Evolutionary conservation across 2,329 filamentous ascomycete species (phyloP), one percentile per base, ranked within the genome.

Genomic region (Dryadomyces quercivorus): DNA sequence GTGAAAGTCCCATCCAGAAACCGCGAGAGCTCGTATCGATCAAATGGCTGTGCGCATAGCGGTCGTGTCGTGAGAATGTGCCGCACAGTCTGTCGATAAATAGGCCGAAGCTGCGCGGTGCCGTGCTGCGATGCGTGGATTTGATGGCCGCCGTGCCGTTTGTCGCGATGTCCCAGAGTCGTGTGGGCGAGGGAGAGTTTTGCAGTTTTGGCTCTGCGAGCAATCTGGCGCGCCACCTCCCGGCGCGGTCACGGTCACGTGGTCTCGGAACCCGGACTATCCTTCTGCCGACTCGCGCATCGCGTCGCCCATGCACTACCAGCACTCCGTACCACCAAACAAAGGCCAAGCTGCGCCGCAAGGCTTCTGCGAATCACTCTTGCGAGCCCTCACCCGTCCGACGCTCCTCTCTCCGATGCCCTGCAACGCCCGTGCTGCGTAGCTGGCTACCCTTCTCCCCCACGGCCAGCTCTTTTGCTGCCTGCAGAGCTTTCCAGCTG

Each of bases 1-100:
- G 38, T 31, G 31, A 38, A 53, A 56, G 26, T 13, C 31, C 56
- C 59, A 60, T 60, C 21, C 56, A 58, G 52, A 51, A 36, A 20
- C 46, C 22, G 16, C 46, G 26, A 6, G 31, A 20, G 12, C n/a
- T 21, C 26, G 26, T 16, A 43, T 31, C 50, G 50, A 51, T 34
- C 36, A 51, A 21, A 18, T 10, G 9, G 36, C 48, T 5, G 18
- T 18, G 48, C 20, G 36, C 34, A 50, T 40, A 40, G 48, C 48
- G 21, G 9, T 20, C 18, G n/a, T 50, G 18, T 22, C 34, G 18
- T 42, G 34, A 18, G 4, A 20, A 50, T 22, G 8, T 10, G 38
- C 15, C 12, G 10, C 0, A 34, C 5, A 10, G 16, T n/a, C 26
- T 12, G 38, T 43, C 15, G 38, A 16, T 12, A 18, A 18, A 40